Evolutionary conservation across 1,284 basidiomycete species (phyloP).

Genomic region (Chondrostereum purpureum): DNA sequence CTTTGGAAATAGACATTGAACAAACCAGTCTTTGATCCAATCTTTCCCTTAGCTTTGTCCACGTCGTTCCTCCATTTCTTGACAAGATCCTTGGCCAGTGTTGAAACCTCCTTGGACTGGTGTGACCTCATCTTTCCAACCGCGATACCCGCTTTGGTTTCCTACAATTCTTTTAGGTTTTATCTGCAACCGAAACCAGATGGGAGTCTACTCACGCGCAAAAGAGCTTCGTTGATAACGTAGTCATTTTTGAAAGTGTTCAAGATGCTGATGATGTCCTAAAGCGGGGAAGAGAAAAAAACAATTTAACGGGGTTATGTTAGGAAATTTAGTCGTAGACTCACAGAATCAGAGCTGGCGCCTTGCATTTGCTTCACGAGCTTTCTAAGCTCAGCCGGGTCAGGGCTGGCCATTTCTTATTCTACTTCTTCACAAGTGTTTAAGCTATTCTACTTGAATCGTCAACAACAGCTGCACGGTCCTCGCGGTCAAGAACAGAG

Average conservation of each 20-base stretch:
- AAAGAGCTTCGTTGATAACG: slow-evolving; percentile 78
- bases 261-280: slow-evolving; percentile 74
- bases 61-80: slow-evolving; percentile 88
- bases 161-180: slow-evolving; percentile 36
- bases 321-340: slow-evolving; percentile 29
- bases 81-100: slow-evolving; percentile 89
- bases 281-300: slow-evolving; percentile 22
- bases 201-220: slow-evolving; percentile 63
- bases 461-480: too few species aligned
- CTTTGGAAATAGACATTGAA: too few species aligned
- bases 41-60: slow-evolving; percentile 73
- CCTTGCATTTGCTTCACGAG: slow-evolving; percentile 73
- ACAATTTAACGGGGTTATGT: slow-evolving; percentile 34
- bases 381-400: slow-evolving; percentile 64
- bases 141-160: slow-evolving; percentile 87
- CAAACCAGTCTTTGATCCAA: too few species aligned
- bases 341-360: slow-evolving; percentile 55
- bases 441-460: too few species aligned
- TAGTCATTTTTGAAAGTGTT: slow-evolving; percentile 72
- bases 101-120: slow-evolving; percentile 65
- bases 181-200: slow-evolving; percentile 7
- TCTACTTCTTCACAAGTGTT: too few species aligned
- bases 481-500: too few species aligned
- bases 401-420: too few species aligned
- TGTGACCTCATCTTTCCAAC: slow-evolving; percentile 87